Percentiles rank a stretch among this genome's conserved stretches.
Conservation (phyloP, 768 basidiomycete species). For the Phlegmacium glaucopus region DNA sequence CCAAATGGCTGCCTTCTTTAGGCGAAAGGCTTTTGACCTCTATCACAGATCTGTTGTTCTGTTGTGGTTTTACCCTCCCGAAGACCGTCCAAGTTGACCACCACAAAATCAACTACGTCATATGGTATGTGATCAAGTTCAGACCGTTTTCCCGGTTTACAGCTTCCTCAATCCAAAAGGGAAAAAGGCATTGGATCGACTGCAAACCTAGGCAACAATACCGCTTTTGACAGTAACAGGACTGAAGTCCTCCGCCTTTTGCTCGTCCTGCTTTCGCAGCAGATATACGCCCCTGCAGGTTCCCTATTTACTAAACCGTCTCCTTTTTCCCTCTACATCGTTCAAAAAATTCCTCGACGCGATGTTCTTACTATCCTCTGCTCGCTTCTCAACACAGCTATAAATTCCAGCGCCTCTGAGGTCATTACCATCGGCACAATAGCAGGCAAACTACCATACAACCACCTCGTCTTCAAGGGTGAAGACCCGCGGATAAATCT, state of each 20-base stretch:
- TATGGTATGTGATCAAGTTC: conserved; percentile 57
- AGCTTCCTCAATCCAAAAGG: conserved; percentile 42
- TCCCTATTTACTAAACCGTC: conserved; percentile 71
- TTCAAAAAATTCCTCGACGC: conserved; percentile 71
- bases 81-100: conserved; percentile 71
- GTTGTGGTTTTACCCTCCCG: conserved; percentile 91
- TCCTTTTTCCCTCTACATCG: conserved; percentile 72
- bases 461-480: conserved; percentile 87
- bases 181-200: conserved; percentile 95
- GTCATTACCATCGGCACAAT: conserved; percentile 60
- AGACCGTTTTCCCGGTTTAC: background rate
- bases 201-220: conserved; percentile 47
- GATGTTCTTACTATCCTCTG: conserved; percentile 91
- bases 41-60: conserved; percentile 85
- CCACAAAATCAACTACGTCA: conserved; percentile 82
- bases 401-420: conserved; percentile 59
- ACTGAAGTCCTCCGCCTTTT: conserved; percentile 88
- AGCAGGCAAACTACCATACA: conserved; percentile 81
- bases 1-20: conserved; percentile 64
- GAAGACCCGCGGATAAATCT: conserved; percentile 75
- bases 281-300: conserved; percentile 79
- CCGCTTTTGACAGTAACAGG: conserved; percentile 73
- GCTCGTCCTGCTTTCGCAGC: conserved; percentile 83
- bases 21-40: conserved; percentile 78
- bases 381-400: conserved; percentile 87